Evolutionary conservation across 2,329 filamentous ascomycete genomes (phyloP), one percentile per base, ranked within the genome.

Genomic region (Fusarium staphyleae): DNA sequence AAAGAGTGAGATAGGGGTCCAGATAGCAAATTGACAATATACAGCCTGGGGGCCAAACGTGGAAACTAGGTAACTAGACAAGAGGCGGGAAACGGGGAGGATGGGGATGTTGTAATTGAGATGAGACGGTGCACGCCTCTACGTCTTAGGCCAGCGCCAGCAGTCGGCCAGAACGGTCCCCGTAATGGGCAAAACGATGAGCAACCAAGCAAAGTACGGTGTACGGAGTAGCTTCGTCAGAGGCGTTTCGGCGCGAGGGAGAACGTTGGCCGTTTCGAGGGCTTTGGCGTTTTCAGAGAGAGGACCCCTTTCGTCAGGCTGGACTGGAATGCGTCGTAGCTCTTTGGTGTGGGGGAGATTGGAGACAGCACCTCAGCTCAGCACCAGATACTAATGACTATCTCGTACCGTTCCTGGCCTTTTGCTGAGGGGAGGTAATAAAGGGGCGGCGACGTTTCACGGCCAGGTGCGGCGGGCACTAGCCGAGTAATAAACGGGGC

Each of bases 371-470:
- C n/a, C n/a, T n/a, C n/a, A n/a, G n/a, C n/a, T n/a, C n/a, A 37
- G 36, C 37, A 44, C 24, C 33, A 44, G 33, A 37, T 44, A 24
- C 13, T 24, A 47, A 39, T 39, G 35, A 47, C 44, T 47, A 30
- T 39, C 34, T 30, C 44, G 44, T 39, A 39, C 44, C 33, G 44
- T 39, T 15, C 34, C 41, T 33, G 36, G 48, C 22, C 26, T 26
- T 19, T 24, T 5, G 40, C 11, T 29, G 14, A 30, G 42, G 22
- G 22, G 37, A 32, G 33, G 36, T 57, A 58, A 52, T 58, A 63
- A 63, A 62, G 60, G 65, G 65, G 65, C 32, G 60, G 43, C 44
- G 65, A 63, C 55, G 65, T 67, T 67, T 67, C 65, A 67, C 62
- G 62, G 64, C 53, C 57, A 63, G 54, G 55, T 60, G 54, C 54